Conservation (phyloP, 1,284 basidiomycete species). For the Trichosporon inkin region DNA sequence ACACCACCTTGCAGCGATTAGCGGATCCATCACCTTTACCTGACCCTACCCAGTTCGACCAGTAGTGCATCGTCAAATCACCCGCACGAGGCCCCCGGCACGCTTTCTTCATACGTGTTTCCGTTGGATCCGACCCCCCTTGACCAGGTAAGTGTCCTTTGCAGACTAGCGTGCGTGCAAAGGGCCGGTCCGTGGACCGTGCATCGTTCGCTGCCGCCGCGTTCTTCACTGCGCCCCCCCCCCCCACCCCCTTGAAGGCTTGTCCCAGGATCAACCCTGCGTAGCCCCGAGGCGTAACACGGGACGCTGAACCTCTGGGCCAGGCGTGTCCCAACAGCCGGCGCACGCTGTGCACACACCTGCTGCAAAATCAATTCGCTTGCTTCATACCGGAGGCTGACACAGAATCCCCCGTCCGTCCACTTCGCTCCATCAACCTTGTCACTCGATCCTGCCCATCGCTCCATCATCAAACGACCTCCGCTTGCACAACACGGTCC, state of each 20-base stretch:
- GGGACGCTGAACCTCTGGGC: background rate
- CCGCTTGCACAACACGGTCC: background rate
- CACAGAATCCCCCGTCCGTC: background rate
- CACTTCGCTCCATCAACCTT: background rate
- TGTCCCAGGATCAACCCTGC: background rate
- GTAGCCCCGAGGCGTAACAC: background rate
- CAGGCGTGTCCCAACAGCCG: background rate
- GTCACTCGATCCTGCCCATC: background rate
- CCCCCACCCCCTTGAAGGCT: background rate
- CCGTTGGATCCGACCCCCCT: background rate
- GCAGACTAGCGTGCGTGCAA: background rate
- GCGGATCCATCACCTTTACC: background rate
- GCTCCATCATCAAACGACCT: background rate
- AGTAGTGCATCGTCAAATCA: background rate
- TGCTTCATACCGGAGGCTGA: slow-evolving; percentile 9
- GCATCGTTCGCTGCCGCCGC: background rate
- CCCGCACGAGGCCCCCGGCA: background rate
- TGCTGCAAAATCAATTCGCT: slow-evolving; percentile 2
- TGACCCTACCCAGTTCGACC: background rate
- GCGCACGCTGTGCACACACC: background rate
- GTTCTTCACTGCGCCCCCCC: background rate
- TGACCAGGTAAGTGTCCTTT: background rate
- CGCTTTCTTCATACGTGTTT: background rate
- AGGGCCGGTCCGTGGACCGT: too few relatives aligned
- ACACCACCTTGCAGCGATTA: background rate